Base-by-base conservation (phyloP, 495 filamentous ascomycete genomes). In the Podospora didyma region DNA sequence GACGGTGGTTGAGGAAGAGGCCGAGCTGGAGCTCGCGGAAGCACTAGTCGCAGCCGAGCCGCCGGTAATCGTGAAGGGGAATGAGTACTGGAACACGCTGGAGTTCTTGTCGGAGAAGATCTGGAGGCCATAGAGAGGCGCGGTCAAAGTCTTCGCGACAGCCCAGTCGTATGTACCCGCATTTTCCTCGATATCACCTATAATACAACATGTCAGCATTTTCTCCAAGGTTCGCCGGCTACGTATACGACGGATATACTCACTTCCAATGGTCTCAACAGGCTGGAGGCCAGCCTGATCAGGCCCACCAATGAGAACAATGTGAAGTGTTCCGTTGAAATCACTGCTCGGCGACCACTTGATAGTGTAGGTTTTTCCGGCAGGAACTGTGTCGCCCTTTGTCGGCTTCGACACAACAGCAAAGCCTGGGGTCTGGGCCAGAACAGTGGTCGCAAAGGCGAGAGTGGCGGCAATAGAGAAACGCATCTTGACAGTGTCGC, bases 31-130 rank as follows among this genome's bases (percentile, higher is more conserved):
- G 23, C 34, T 23, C 28, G 39, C 41, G 26, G 35, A 42, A 59
- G 35, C 31, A 23, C 31, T 42, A 44, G 49, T 20, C 46, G 53
- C 53, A 44, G 57, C 55, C 39, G 56, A 49, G 12, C 61, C 65
- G 37, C 63, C 70, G 21, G 65, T 60, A 64, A 80, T 76, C 58
- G 63, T 37, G 70, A 80, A 80, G 44, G 77, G 76, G 72, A 75
- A 75, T 19, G 69, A 70, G 72, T 74, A 80, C 69, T 80, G 77
- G 73, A 74, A 79, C 60, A 69, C 64, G n/a, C 20, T 47, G 11
- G 49, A 22, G 60, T 76, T 56, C 57, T 60, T 56, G 22, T 71
- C 70, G 41, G 63, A 62, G 46, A 57, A 59, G 63, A 80, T 68
- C 66, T 66, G 68, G 65, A 80, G 62, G 53, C 77, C 77, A 59